Conservation (phyloP, 2,329 filamentous ascomycete species). For the Alternaria novae-zelandiae region DNA sequence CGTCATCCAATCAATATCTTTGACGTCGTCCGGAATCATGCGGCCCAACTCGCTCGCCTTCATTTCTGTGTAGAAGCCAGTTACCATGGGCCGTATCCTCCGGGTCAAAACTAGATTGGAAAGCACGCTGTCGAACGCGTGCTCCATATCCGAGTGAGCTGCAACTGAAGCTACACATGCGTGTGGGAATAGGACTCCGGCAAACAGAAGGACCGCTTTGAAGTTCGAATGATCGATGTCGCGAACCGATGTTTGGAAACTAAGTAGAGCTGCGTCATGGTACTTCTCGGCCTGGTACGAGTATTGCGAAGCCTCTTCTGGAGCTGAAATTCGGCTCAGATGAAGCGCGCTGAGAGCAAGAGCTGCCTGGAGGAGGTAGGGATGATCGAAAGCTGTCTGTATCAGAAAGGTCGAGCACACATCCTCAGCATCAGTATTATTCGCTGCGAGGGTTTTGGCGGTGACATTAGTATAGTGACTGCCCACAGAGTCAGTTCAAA, state of each 20-base stretch:
- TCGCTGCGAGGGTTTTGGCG: conserved; percentile 27
- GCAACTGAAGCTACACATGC: conserved; percentile 25
- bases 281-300: conserved; percentile 26
- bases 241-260: conserved; percentile 27
- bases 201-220: conserved; percentile 44
- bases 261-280: conserved; percentile 26
- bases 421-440: conserved; percentile 22
- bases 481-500: not conserved
- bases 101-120: conserved; percentile 32
- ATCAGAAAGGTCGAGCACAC: conserved; percentile 32
- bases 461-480: conserved; percentile 39
- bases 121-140: conserved; percentile 28
- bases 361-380: conserved; percentile 54
- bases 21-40: conserved; percentile 31
- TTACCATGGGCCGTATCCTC: conserved; percentile 33
- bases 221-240: conserved; percentile 49
- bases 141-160: conserved; percentile 14
- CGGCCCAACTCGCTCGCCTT: conserved; percentile 18
- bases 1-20: conserved; percentile 21
- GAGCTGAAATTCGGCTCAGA: conserved; percentile 44
- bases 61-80: conserved; percentile 20
- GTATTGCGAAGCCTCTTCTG: conserved; percentile 15
- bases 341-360: conserved; percentile 55
- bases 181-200: conserved; percentile 29
- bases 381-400: conserved; percentile 49